Percentiles rank a stretch among this genome's conserved stretches.
phyloP scores from a whole-genome alignment of 192 early-diverging fungal species.

The Irineochytrium annulatum region DNA sequence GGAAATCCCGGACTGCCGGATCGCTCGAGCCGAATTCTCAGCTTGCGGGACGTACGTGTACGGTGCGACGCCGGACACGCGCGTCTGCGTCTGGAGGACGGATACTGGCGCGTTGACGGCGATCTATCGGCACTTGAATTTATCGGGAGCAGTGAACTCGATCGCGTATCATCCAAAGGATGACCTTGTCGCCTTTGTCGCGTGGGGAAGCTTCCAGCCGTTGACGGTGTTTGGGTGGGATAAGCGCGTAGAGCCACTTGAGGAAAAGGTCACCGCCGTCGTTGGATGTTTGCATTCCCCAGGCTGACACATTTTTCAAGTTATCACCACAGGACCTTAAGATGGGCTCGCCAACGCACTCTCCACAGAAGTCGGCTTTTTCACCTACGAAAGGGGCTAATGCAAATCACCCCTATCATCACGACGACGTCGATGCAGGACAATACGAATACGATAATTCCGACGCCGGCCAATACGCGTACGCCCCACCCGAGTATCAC shows the following conservation, averaged over 20 bases:
- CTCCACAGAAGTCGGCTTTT: too few species aligned
- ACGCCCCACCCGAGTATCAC: too few species aligned
- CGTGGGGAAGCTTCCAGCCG: conserved; percentile 15
- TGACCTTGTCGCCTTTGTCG: conserved; percentile 28
- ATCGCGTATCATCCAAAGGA: conserved; percentile 42
- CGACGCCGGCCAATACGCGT: too few species aligned
- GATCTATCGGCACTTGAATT: not conserved
- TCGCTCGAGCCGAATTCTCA: conserved; percentile 28
- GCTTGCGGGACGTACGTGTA: conserved; percentile 41
- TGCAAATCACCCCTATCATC: too few species aligned
- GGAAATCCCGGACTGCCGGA: not conserved
- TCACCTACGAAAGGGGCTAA: too few species aligned
- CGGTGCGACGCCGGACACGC: conserved; percentile 20
- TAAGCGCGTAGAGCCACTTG: conserved; percentile 15
- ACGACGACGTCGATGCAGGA: too few species aligned
- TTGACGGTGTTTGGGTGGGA: conserved; percentile 29
- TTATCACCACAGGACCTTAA: too few species aligned
- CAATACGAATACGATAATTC: too few species aligned
- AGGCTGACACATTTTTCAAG: too few species aligned
- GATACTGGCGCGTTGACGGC: conserved; percentile 27
- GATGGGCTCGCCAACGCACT: too few species aligned
- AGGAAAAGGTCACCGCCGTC: too few species aligned
- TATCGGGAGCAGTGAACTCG: conserved; percentile 4
- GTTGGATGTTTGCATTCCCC: too few species aligned
- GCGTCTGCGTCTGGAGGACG: conserved; percentile 33